Conservation (phyloP, 1,139 yeast species). For the Hyphopichia buzzinii region DNA sequence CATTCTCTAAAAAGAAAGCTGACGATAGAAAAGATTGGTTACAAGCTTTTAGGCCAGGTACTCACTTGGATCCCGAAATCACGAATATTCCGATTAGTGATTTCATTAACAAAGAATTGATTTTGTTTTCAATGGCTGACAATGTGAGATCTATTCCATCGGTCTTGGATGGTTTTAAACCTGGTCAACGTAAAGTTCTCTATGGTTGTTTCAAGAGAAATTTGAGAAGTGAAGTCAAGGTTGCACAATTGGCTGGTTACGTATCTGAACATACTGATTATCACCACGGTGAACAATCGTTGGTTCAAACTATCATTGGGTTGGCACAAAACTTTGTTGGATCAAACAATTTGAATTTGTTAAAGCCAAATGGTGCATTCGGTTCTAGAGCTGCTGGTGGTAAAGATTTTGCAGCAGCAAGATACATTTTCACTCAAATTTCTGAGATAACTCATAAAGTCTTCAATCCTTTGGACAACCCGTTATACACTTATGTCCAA, state of each 20-base stretch:
- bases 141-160: slow-evolving; percentile 94
- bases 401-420: slow-evolving; percentile 97
- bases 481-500: slow-evolving; percentile 74
- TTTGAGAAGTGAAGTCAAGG: slow-evolving; percentile 75
- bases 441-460: slow-evolving; percentile 71
- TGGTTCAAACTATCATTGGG: slow-evolving; percentile 87
- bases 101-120: slow-evolving; percentile 92
- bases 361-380: slow-evolving; percentile 92
- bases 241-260: slow-evolving; percentile 88
- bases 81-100: slow-evolving; percentile 84
- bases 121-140: slow-evolving; percentile 95
- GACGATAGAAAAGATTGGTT: slow-evolving; percentile 98
- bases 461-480: slow-evolving; percentile 79
- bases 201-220: slow-evolving; percentile 87
- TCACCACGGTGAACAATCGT: slow-evolving; percentile 92
- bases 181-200: slow-evolving; percentile 93
- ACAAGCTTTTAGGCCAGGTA: slow-evolving; percentile 85
- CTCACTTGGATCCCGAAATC: slow-evolving; percentile 82
- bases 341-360: slow-evolving; percentile 78
- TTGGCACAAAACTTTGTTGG: slow-evolving; percentile 96
- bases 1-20: slow-evolving; percentile 92
- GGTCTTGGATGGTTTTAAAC: slow-evolving; percentile 92
- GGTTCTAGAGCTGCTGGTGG: slow-evolving; percentile 98
- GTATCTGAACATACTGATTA: slow-evolving; percentile 89
- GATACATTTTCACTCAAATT: slow-evolving; percentile 91